Evolutionary conservation across 768 basidiomycete species (phyloP).

Genomic region (Heimioporus sp.): DNA sequence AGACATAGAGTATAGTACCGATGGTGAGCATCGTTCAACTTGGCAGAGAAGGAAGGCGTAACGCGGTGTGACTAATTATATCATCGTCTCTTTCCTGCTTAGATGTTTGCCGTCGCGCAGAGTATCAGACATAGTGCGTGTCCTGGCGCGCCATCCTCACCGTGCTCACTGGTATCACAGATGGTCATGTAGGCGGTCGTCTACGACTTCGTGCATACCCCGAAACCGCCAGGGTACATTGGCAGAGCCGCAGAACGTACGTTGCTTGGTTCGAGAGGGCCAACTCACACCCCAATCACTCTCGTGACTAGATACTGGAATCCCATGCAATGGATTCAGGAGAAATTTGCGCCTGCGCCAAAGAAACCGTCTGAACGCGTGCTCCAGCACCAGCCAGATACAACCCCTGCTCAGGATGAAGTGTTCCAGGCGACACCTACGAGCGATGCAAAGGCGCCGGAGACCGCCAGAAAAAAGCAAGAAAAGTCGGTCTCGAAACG

Average conservation of each 20-base stretch:
- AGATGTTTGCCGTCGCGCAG: slow-evolving; percentile 28
- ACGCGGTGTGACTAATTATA: slow-evolving; percentile 16
- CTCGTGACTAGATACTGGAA: slow-evolving; percentile 45
- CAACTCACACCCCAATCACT: not conserved
- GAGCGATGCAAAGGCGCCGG: slow-evolving; percentile 15
- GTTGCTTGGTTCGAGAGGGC: slow-evolving; percentile 14
- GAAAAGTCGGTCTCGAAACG: slow-evolving; percentile 9
- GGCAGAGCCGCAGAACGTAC: slow-evolving; percentile 46
- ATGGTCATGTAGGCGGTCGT: slow-evolving; percentile 3
- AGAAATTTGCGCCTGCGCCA: slow-evolving; percentile 50
- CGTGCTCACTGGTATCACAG: slow-evolving; percentile 12
- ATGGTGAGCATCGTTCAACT: slow-evolving; percentile 48
- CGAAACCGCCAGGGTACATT: slow-evolving; percentile 24
- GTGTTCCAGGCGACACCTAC: slow-evolving; percentile 45
- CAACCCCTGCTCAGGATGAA: slow-evolving; percentile 25
- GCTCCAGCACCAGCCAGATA: slow-evolving; percentile 26
- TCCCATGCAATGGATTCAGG: slow-evolving; percentile 63
- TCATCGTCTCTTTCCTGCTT: slow-evolving; percentile 7
- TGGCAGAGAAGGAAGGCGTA: slow-evolving; percentile 11
- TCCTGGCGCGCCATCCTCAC: not conserved
- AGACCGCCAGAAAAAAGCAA: slow-evolving; percentile 17
- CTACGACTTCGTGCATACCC: slow-evolving; percentile 8
- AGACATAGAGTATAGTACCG: slow-evolving; percentile 80
- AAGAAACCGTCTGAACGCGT: slow-evolving; percentile 47
- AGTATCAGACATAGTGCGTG: slow-evolving; percentile 23